Percentiles rank a stretch among this genome's conserved stretches.
Conservation (phyloP, 192 early-diverging fungal species). For the Gonapodya sp. region DNA sequence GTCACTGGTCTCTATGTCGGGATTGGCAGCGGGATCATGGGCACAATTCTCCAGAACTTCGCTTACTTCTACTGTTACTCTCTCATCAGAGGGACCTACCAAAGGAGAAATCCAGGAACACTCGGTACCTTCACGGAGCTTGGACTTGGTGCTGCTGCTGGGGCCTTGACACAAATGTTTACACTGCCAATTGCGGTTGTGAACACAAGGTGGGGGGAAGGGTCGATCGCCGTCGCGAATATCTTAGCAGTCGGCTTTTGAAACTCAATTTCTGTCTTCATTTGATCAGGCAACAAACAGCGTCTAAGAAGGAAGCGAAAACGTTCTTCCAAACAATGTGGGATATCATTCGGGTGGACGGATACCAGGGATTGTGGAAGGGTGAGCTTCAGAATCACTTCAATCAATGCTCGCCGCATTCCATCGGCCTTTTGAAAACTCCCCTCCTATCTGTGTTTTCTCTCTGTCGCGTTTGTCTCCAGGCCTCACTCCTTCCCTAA, state of each 20-base stretch:
- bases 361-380: slow-evolving; percentile 25
- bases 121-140: slow-evolving; percentile 83
- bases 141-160: slow-evolving; percentile 78
- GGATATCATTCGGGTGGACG: slow-evolving; percentile 69
- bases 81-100: slow-evolving; percentile 55
- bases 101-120: slow-evolving; percentile 14
- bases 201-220: slow-evolving; percentile 62
- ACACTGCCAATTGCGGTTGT: slow-evolving; percentile 91
- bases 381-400: too few species aligned
- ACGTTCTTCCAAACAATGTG: slow-evolving; percentile 52
- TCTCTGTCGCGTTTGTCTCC: slow-evolving; percentile 69
- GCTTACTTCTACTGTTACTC: slow-evolving; percentile 81
- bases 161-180: slow-evolving; percentile 74
- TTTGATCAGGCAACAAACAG: slow-evolving; percentile 78
- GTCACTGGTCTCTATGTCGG: slow-evolving; percentile 81
- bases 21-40: slow-evolving; percentile 69
- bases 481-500: slow-evolving; percentile 82
- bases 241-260: neutral
- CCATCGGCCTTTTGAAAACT: neutral
- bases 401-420: too few species aligned
- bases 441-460: neutral
- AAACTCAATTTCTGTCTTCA: neutral
- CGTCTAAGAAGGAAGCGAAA: slow-evolving; percentile 49
- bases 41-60: slow-evolving; percentile 57
- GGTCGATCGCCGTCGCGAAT: too few species aligned